These are phyloP conservation scores for Diaporthe caulivora DNA, from an alignment of 2,329 filamentous ascomycete genomes.

Conservation along the genomic window DNA sequence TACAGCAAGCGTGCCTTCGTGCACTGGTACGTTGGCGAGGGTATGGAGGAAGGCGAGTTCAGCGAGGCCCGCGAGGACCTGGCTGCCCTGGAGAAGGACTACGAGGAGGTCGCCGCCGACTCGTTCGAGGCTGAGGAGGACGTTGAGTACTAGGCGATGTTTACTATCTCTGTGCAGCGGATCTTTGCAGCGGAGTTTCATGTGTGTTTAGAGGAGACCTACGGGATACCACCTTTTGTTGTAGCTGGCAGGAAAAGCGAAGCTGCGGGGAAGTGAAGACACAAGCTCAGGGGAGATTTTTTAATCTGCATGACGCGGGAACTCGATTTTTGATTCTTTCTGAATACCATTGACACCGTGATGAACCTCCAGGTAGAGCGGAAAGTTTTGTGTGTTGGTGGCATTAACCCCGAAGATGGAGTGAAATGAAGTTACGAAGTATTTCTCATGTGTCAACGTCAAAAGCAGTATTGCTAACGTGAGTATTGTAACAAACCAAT, in stretches of 20 bases:
- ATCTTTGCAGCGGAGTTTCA: conserved; percentile 28
- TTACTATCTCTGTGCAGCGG: conserved; percentile 4
- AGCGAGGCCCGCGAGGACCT: conserved; percentile 88
- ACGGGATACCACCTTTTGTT: conserved; percentile 38
- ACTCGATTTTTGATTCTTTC: conserved; percentile 13
- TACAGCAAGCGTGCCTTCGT: conserved; percentile 83
- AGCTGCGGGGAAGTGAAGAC: conserved; percentile 1
- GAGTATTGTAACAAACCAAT: conserved; percentile 16
- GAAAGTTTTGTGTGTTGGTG: conserved; percentile 7
- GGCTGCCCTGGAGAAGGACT: conserved; percentile 87
- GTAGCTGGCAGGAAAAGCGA: conserved; percentile 28
- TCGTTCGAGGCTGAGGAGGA: conserved; percentile 74
- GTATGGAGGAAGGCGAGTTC: conserved; percentile 94
- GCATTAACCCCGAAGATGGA: background rate
- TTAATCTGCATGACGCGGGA: conserved; percentile 25
- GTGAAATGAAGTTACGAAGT: conserved; percentile 26
- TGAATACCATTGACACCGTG: conserved; percentile 30
- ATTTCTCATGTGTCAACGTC: background rate
- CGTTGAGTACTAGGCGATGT: conserved; percentile 78
- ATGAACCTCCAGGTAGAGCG: conserved; percentile 22
- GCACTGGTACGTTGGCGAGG: conserved; percentile 87
- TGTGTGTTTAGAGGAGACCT: conserved; percentile 27
- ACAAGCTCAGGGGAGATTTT: conserved; percentile 18
- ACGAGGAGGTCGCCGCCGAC: conserved; percentile 86
- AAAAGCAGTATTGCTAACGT: conserved; percentile 3